Base-by-base conservation (phyloP, 768 basidiomycete species). In the Collybiopsis confluens region DNA sequence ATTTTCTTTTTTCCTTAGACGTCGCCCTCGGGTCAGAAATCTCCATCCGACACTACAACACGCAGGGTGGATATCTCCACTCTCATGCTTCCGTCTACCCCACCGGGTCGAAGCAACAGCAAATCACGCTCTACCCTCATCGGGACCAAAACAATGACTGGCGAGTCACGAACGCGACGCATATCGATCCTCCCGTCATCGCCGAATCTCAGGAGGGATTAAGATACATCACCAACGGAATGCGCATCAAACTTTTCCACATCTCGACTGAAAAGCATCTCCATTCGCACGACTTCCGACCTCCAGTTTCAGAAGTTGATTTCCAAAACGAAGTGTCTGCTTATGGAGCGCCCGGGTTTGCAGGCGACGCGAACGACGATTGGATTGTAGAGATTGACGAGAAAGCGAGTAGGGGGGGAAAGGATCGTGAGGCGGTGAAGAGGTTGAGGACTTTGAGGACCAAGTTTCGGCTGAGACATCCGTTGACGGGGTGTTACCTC, bases 241-340 rank as follows among this genome's bases (percentile, higher is more conserved):
- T 79, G 56, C 85, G 83, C 59, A 78, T 99, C 73, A 91, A 89
- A 64, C 73, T 99, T 24, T 77, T 84, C 27, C 97, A 98, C 69
- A 72, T 84, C 43, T 30, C 76, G 21, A 96, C 96, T 0, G 80
- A 88, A 58, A 96, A 92, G 65, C 80, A 85, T 55, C 81, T 99
- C 2, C 97, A 99, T 74, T 93, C 92, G 43, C 97, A 99, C 70
- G 97, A 98, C 60, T 71, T 88, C 60, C 88, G 97, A 21, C 93
- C 97, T 4, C 93, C 95, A 16, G 85, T 99, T 13, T 92, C 90
- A 28, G 97, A 99, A 43, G 96, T 98, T 43, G 97, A 99, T 62
- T 99, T 98, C 75, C 97, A 99, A 73, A 96, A 98, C 64, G 97
- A 99, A 66, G 94, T 98, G 1, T 95, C 93, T 1, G 92, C 77